Percentiles rank a stretch among this genome's conserved stretches.
phyloP scores from a whole-genome alignment of 2,329 filamentous ascomycete genomes.

The Venturiaceae sp. region DNA sequence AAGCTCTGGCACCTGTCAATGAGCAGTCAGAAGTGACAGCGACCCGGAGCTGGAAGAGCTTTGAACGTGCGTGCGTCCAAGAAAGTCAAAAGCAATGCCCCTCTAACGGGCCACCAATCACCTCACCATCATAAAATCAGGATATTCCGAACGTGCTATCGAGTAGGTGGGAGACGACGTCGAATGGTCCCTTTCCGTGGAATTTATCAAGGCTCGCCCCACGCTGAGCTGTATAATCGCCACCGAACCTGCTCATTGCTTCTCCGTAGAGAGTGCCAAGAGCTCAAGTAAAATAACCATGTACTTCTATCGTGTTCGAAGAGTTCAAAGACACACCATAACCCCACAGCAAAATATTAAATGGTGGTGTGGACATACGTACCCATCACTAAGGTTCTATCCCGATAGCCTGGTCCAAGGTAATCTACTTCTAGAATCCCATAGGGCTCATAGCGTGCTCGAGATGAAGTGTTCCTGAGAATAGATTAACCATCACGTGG shows the following conservation, averaged over 20 bases:
- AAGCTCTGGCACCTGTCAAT: background rate
- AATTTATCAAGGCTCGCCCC: background rate
- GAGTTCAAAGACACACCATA: background rate
- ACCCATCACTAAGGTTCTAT: no score
- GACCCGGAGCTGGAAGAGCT: background rate
- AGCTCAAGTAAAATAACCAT: background rate
- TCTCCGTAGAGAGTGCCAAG: background rate
- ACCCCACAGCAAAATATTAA: background rate
- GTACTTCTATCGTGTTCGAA: background rate
- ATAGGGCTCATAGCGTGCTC: background rate
- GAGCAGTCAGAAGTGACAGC: background rate
- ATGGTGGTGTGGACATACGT: no score
- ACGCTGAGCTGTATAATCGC: background rate
- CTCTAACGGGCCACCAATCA: no score
- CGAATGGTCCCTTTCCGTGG: no score
- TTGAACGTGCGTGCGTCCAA: background rate
- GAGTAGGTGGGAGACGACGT: no score
- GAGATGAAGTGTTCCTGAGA: background rate
- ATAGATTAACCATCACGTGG: background rate
- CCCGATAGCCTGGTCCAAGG: background rate
- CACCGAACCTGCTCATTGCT: background rate
- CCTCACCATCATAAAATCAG: no score
- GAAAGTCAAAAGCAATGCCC: no score
- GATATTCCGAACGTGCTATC: no score
- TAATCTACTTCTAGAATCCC: background rate